Percentiles rank a stretch among this genome's conserved stretches.
Conservation (phyloP, 2,329 filamentous ascomycete genomes). For the Cadophora luteo-olivacea region DNA sequence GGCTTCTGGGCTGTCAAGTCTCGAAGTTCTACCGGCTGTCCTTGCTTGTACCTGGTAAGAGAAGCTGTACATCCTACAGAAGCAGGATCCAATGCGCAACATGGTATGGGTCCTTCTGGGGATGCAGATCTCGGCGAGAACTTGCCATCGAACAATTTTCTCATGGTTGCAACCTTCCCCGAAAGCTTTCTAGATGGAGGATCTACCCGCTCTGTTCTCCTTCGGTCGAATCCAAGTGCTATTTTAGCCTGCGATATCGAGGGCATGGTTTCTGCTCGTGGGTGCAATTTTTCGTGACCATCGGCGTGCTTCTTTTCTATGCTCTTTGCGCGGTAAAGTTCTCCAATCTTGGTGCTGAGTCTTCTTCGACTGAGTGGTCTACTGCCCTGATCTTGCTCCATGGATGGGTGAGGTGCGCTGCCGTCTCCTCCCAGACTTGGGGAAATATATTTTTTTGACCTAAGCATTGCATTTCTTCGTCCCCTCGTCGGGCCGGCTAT, state of each 20-base stretch:
- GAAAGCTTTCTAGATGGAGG: not conserved
- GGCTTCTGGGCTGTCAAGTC: not conserved
- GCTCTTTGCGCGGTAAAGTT: slow-evolving; percentile 35
- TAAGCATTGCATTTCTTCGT: not conserved
- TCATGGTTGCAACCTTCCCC: slow-evolving; percentile 38
- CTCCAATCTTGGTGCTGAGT: slow-evolving; percentile 37
- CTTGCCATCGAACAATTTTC: slow-evolving; percentile 35
- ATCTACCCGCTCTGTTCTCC: not conserved
- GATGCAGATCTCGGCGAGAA: slow-evolving; percentile 1
- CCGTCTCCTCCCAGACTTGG: slow-evolving; percentile 15
- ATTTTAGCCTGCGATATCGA: not conserved
- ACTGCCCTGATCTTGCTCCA: slow-evolving; percentile 13
- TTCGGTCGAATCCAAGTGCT: slow-evolving; percentile 2
- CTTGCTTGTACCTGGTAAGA: not conserved
- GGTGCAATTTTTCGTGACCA: not conserved
- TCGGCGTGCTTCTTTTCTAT: slow-evolving; percentile 29
- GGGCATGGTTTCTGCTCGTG: not conserved
- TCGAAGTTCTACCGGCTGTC: not conserved
- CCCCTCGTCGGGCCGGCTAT: not conserved
- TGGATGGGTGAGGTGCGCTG: not conserved
- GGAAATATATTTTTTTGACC: not conserved
- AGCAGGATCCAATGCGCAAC: not conserved
- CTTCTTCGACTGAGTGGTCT: slow-evolving; percentile 20
- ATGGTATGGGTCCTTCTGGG: slow-evolving; percentile 7
- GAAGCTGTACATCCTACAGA: not conserved